Conservation (phyloP, 73 alveolate species). For the Loxodes magnus region DNA sequence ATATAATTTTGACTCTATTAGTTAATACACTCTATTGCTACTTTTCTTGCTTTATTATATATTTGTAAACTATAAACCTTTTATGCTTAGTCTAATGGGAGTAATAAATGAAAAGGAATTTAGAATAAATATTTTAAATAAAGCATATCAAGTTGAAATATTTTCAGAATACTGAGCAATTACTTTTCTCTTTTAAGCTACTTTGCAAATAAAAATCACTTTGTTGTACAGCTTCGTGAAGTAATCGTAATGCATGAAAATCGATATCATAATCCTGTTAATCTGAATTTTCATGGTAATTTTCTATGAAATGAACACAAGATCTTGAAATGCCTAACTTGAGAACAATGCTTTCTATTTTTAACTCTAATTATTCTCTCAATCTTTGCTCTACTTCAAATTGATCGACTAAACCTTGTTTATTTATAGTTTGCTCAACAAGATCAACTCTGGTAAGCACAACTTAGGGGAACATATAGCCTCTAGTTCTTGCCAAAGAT, state of each 20-base stretch:
- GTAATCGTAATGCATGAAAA: slow-evolving; percentile 19
- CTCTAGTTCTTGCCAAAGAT: slow-evolving; percentile 55
- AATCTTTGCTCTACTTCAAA: slow-evolving; percentile 43
- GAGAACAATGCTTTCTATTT: slow-evolving; percentile 56
- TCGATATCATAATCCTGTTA: slow-evolving; percentile 10
- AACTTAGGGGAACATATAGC: slow-evolving; percentile 70
- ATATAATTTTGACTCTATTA: no score
- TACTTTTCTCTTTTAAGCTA: slow-evolving; percentile 16
- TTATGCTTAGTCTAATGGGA: no score
- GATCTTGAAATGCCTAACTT: slow-evolving; percentile 52
- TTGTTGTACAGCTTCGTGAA: slow-evolving; percentile 27
- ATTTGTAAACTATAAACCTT: no score
- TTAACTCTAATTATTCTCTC: slow-evolving; percentile 41
- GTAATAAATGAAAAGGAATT: no score
- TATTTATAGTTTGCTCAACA: slow-evolving; percentile 29
- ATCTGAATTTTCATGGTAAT: slow-evolving; percentile 42
- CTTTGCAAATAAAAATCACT: slow-evolving; percentile 19
- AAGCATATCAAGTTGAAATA: no score
- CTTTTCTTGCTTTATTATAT: no score
- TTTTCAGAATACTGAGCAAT: no score
- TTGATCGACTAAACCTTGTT: no score
- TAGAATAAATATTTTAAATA: no score
- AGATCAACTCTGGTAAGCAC: slow-evolving; percentile 59
- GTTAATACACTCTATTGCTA: no score
- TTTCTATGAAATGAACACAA: slow-evolving; percentile 63